Evolutionary conservation across 2,329 filamentous ascomycete genomes (phyloP).

Genomic region (Aspergillus fischeri): DNA sequence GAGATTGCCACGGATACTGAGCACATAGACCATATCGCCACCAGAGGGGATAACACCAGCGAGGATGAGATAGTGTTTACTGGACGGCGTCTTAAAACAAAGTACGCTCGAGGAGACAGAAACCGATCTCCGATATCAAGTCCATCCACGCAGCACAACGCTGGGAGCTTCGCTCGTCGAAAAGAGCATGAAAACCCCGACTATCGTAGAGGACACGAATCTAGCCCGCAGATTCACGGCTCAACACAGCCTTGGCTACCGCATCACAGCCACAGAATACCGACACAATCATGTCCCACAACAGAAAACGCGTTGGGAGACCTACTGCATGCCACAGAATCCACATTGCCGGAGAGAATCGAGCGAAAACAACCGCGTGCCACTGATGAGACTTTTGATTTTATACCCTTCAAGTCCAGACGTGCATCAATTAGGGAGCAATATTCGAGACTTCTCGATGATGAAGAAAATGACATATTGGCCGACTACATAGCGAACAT

Average conservation of each 20-base stretch:
- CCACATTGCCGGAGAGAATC: not conserved
- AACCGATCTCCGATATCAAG: not conserved
- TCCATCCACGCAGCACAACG: not conserved
- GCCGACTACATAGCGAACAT: conserved; percentile 42
- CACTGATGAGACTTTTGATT: not conserved
- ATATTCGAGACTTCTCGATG: conserved; percentile 21
- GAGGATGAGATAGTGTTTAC: conserved; percentile 56
- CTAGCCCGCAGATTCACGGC: not conserved
- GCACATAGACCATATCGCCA: conserved; percentile 25
- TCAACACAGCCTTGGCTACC: not conserved
- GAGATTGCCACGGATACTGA: conserved; percentile 24
- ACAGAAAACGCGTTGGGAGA: not conserved
- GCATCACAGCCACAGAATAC: not conserved
- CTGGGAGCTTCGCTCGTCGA: not conserved
- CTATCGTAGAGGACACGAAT: not conserved
- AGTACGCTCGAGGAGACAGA: conserved; percentile 9
- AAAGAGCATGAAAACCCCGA: not conserved
- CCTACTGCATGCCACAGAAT: not conserved
- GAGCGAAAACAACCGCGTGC: not conserved
- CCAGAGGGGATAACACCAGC: conserved; percentile 53
- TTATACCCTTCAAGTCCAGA: not conserved
- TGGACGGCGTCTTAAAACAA: conserved; percentile 25
- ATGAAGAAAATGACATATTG: conserved; percentile 47
- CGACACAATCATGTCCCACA: not conserved
- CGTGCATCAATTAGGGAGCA: conserved; percentile 9